These are phyloP conservation scores for Colletotrichum acutatum DNA, from an alignment of 2,329 filamentous ascomycete genomes.

Conservation along the genomic window DNA sequence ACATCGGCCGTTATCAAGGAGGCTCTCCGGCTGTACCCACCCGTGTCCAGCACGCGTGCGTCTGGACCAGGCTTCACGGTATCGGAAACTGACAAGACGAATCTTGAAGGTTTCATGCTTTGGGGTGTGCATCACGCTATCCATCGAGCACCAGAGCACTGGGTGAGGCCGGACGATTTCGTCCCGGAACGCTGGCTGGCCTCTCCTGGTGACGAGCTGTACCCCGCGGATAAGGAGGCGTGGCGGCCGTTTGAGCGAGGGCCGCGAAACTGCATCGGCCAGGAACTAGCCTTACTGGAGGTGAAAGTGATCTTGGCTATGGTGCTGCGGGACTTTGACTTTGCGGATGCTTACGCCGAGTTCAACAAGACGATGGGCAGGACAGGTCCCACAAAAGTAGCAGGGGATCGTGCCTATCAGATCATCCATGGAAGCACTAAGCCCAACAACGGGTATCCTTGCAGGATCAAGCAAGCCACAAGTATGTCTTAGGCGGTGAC, in stretches of 20 bases:
- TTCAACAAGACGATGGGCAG: background rate
- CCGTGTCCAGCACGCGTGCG: slow-evolving; percentile 54
- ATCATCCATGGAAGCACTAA: slow-evolving; percentile 4
- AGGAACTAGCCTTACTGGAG: slow-evolving; percentile 55
- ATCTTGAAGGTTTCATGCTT: slow-evolving; percentile 46
- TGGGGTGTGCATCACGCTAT: slow-evolving; percentile 41
- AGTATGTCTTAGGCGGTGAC: background rate
- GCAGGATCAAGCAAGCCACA: background rate
- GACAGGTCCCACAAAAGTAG: slow-evolving; percentile 1
- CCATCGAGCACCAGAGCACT: slow-evolving; percentile 53
- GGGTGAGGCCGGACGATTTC: slow-evolving; percentile 51
- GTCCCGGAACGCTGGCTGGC: slow-evolving; percentile 55
- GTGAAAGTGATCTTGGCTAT: slow-evolving; percentile 60
- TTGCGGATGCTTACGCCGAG: slow-evolving; percentile 6
- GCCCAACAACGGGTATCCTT: slow-evolving; percentile 5
- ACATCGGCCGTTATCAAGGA: slow-evolving; percentile 64
- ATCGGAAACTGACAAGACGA: slow-evolving; percentile 52
- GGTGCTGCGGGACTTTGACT: slow-evolving; percentile 38
- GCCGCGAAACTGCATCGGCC: slow-evolving; percentile 50
- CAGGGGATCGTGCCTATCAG: slow-evolving; percentile 8
- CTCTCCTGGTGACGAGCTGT: slow-evolving; percentile 43
- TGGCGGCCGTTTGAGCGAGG: slow-evolving; percentile 56
- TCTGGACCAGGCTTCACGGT: slow-evolving; percentile 48
- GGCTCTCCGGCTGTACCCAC: slow-evolving; percentile 61
- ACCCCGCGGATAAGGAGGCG: slow-evolving; percentile 51